A percentile compares a stretch with the other conserved stretches of the same genome.
These are phyloP conservation scores for Aspergillus tanneri DNA, from an alignment of 2,329 filamentous ascomycete species.

Conservation along the genomic window DNA sequence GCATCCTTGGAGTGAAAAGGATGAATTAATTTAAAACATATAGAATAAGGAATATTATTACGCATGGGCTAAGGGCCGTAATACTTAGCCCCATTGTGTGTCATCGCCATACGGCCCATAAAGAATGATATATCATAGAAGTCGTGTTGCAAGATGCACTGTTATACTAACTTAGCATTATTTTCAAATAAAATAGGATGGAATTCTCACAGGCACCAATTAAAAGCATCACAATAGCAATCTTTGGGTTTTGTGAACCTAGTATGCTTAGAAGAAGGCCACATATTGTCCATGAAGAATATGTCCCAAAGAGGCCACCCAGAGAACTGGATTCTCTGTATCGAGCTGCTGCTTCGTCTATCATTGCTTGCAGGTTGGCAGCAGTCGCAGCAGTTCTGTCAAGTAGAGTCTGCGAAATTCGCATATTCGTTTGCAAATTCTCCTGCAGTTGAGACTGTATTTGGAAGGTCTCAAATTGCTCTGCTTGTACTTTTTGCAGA, in stretches of 20 bases:
- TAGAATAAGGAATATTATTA: no score
- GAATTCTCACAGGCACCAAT: conserved; percentile 13
- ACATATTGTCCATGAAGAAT: conserved; percentile 26
- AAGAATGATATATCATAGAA: not conserved
- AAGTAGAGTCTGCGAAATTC: conserved; percentile 33
- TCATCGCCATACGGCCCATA: not conserved
- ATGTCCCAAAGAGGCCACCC: conserved; percentile 15
- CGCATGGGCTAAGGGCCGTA: no score
- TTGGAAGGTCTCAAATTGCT: conserved; percentile 33
- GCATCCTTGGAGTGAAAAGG: no score
- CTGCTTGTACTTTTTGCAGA: conserved; percentile 35
- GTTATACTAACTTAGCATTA: not conserved
- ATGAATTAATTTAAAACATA: no score
- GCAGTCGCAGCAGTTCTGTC: conserved; percentile 29
- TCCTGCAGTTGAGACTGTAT: conserved; percentile 30
- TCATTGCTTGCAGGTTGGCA: conserved; percentile 31
- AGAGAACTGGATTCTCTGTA: conserved; percentile 22
- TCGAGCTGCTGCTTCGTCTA: conserved; percentile 31
- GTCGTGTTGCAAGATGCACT: not conserved
- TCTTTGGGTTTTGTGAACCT: conserved; percentile 23
- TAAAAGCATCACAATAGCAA: conserved; percentile 23
- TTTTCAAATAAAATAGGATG: not conserved
- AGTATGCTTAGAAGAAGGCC: conserved; percentile 27
- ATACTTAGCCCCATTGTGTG: not conserved
- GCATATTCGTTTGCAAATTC: conserved; percentile 25